Evolutionary conservation across 805 yeast species (phyloP).

Genomic region (Yarrowia deformans): DNA sequence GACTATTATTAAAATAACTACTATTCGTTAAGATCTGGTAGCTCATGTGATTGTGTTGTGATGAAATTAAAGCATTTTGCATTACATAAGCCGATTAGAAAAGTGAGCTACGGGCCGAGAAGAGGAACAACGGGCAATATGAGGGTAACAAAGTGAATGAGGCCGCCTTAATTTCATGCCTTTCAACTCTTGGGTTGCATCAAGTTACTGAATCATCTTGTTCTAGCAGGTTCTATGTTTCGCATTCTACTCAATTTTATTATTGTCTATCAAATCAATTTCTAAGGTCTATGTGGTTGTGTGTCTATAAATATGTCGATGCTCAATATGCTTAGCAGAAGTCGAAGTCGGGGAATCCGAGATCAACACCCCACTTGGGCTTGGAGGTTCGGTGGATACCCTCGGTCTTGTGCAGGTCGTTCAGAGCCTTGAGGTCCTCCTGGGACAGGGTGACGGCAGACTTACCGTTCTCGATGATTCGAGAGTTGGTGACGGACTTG

Average conservation of each 20-base stretch:
- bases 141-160: too few relatives aligned
- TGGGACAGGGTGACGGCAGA: constrained; percentile 52
- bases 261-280: constrained; percentile 9
- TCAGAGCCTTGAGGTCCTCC: constrained; percentile 55
- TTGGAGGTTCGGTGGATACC: constrained; percentile 46
- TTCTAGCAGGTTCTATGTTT: too few relatives aligned
- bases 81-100: too few relatives aligned
- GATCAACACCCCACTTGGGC: constrained; percentile 48
- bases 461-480: constrained; percentile 58
- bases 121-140: too few relatives aligned
- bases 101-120: too few relatives aligned
- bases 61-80: too few relatives aligned
- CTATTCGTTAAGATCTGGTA: too few relatives aligned
- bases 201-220: too few relatives aligned
- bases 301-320: constrained; percentile 22
- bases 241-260: background rate
- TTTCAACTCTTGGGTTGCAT: too few relatives aligned
- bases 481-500: constrained; percentile 71
- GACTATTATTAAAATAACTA: too few relatives aligned
- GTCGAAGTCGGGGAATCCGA: constrained; percentile 45
- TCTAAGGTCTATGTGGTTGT: constrained; percentile 25
- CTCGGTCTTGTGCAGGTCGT: constrained; percentile 47
- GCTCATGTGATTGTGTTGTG: too few relatives aligned
- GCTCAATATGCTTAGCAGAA: constrained; percentile 28
- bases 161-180: too few relatives aligned